Conservation (phyloP, 805 yeast genomes). For the Brettanomyces custersianus region DNA sequence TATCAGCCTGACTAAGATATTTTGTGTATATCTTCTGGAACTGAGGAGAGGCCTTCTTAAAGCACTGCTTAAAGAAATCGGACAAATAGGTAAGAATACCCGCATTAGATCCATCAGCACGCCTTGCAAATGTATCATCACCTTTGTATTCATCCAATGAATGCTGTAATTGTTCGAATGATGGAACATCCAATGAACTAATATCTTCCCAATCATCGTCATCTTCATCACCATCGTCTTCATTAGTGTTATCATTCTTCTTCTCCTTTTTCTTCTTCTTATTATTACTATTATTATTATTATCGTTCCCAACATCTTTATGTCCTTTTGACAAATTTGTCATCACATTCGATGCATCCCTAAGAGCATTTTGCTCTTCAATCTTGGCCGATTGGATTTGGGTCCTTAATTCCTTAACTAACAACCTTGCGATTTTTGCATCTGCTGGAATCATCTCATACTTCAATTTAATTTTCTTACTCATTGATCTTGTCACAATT, state of each 20-base stretch:
- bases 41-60: slow-evolving; percentile 37
- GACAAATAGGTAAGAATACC: slow-evolving; percentile 31
- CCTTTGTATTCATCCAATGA: slow-evolving; percentile 37
- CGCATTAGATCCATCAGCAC: slow-evolving; percentile 18
- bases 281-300: too few species aligned
- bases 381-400: slow-evolving; percentile 38
- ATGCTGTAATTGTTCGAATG: slow-evolving; percentile 51
- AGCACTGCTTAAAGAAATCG: slow-evolving; percentile 49
- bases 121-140: slow-evolving; percentile 1
- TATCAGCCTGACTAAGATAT: slow-evolving; percentile 42
- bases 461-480: slow-evolving; percentile 51
- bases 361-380: slow-evolving; percentile 26
- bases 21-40: slow-evolving; percentile 42
- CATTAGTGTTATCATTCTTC: slow-evolving; percentile 12
- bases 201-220: slow-evolving; percentile 72
- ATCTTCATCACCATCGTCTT: slow-evolving; percentile 32
- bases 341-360: slow-evolving; percentile 13
- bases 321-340: too few species aligned
- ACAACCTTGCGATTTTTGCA: slow-evolving; percentile 61
- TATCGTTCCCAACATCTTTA: not conserved
- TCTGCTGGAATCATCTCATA: slow-evolving; percentile 62
- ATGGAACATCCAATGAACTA: slow-evolving; percentile 55
- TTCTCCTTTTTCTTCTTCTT: not conserved
- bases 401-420: slow-evolving; percentile 59
- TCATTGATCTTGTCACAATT: slow-evolving; percentile 84